These are phyloP conservation scores for Rhododendron ovatum DNA, from an alignment of 148 eudicot species.

Conservation along the genomic window DNA sequence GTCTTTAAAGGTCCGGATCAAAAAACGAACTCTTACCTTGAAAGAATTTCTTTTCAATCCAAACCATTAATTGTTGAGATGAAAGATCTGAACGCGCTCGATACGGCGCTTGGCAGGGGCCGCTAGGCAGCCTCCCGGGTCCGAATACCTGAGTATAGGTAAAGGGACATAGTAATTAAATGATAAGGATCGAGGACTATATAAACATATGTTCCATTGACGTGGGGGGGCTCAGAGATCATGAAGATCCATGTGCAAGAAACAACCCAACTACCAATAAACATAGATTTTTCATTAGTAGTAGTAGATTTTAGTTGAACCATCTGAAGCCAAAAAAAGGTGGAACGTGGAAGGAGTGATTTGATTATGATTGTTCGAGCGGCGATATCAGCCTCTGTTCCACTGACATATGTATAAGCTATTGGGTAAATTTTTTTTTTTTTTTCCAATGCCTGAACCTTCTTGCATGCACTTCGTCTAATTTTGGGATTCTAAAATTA, in stretches of 20 bases:
- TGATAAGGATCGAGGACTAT: conserved; percentile 1
- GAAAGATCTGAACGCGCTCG: no score
- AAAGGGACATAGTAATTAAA: background rate
- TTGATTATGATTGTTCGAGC: background rate
- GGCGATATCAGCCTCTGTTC: background rate
- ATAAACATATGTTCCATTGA: background rate
- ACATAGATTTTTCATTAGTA: conserved; percentile 14
- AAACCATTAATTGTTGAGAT: no score
- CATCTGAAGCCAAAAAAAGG: background rate
- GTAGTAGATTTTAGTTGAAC: conserved; percentile 12
- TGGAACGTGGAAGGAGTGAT: background rate
- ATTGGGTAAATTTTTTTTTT: background rate
- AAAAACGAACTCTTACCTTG: no score
- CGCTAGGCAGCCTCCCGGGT: no score
- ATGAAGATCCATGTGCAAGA: conserved; percentile 37
- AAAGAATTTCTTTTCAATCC: no score
- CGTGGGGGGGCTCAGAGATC: conserved; percentile 25
- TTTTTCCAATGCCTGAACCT: no score
- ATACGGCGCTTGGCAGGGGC: no score
- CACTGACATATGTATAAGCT: background rate
- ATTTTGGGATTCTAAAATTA: background rate
- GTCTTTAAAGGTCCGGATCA: no score
- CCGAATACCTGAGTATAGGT: no score
- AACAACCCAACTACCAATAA: conserved; percentile 12
- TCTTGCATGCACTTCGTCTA: background rate